Conservation (phyloP, 768 basidiomycete species). For the Pilatotrama ljubarskyi region DNA sequence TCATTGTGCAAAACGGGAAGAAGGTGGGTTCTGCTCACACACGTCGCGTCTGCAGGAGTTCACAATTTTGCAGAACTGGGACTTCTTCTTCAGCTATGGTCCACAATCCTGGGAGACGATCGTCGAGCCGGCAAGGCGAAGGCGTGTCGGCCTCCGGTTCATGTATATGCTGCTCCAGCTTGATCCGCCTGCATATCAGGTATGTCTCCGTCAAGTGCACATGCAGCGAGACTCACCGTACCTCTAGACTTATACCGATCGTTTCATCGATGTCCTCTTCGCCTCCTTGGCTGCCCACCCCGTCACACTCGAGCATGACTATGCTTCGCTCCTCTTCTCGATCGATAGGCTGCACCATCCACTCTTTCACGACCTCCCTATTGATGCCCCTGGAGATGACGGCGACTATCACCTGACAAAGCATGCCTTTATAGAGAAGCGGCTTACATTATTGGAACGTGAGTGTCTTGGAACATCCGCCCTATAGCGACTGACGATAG, state of each 20-base stretch:
- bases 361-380: constrained; percentile 41
- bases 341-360: constrained; percentile 59
- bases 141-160: constrained; percentile 63
- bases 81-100: constrained; percentile 51
- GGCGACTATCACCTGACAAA: constrained; percentile 27
- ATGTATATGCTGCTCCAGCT: constrained; percentile 55
- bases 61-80: constrained; percentile 55
- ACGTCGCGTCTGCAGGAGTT: not conserved
- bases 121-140: constrained; percentile 49
- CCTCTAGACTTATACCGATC: constrained; percentile 45
- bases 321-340: constrained; percentile 54
- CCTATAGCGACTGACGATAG: not conserved
- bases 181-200: constrained; percentile 62
- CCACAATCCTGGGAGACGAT: constrained; percentile 58
- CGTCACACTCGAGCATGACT: constrained; percentile 58
- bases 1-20: constrained; percentile 54
- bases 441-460: constrained; percentile 42
- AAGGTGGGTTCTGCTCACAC: constrained; percentile 34
- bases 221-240: not conserved
- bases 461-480: constrained; percentile 21
- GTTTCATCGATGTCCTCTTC: constrained; percentile 56
- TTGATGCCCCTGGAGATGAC: constrained; percentile 16
- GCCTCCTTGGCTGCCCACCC: constrained; percentile 49
- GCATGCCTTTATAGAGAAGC: constrained; percentile 32
- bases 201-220: constrained; percentile 32